Base-by-base conservation (phyloP, 306 rosid species). In the Prunus davidiana region DNA sequence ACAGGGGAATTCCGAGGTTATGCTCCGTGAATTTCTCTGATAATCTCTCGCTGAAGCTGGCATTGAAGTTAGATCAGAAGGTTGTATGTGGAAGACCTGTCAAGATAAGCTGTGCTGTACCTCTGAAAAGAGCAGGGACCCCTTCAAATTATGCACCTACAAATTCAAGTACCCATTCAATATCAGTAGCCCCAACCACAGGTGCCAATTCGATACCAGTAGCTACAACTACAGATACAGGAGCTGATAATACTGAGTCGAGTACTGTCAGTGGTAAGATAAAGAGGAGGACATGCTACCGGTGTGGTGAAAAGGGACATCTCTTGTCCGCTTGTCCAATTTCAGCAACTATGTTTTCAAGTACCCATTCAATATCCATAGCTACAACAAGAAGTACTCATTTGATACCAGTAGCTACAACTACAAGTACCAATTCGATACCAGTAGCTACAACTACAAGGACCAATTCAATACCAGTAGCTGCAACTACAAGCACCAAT, bases 1-100 rank as follows among this genome's bases (percentile, higher is more conserved):
- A 92, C 97, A 0, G 97, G 90, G 60, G 91, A 90, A 81, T 95
- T 95, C 47, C 82, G 88, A 45, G 97, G 98, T 62, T 95, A 87
- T 70, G 96, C 97, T 28, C 97, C 45, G 87, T 95, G 9, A 94
- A 95, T 85, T 89, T 90, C 76, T 50, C 86, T 4, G 88, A 95
- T 51, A 82, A 83, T 43, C 71, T 84, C 66, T 92, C 97, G 3
- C 78, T 95, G 28, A 87, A 80, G 49, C 84, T 72, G 67, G 97
- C 97, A 8, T 74, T 95, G 55, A 72, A 87, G 79, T 80, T 92
- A 81, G 97, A 95, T 61, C 99, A 95, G 79, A 79, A 85, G 64
- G 73, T 82, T 38, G 69, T 92, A 77, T 81, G 61, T 34, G 93
- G 86, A 32, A 89, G 99, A 80, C 91, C 96, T 22, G 88, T 86